Conservation (phyloP, 2,329 filamentous ascomycete species). For the Alternaria arbusti region DNA sequence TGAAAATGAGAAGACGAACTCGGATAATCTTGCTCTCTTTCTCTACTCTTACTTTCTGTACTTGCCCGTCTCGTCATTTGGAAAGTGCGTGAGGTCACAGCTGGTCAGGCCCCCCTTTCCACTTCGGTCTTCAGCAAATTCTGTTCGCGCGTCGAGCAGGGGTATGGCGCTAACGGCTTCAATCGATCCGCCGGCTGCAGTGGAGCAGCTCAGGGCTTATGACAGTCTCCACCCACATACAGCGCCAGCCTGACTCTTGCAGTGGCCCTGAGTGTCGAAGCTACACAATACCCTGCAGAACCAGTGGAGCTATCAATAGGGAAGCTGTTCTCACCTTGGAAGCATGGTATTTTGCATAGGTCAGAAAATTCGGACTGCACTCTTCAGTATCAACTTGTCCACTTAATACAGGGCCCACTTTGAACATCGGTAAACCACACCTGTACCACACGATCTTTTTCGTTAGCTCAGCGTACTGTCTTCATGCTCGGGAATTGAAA, state of each 20-base stretch:
- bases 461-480: not conserved
- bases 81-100: not conserved
- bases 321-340: not conserved
- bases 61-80: not conserved
- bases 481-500: not conserved
- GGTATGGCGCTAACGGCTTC: not conserved
- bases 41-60: not conserved
- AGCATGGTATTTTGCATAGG: not conserved
- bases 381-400: not conserved
- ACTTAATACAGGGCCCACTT: not conserved
- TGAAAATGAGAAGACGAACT: not conserved
- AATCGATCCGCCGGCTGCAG: not conserved
- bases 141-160: not conserved
- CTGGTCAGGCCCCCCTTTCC: slow-evolving; percentile 3
- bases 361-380: not conserved
- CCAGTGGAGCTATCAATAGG: not conserved
- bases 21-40: not conserved
- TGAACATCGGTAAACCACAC: not conserved
- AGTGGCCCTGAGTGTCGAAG: not conserved
- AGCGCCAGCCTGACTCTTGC: not conserved
- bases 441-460: not conserved
- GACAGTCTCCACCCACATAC: not conserved
- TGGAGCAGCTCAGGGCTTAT: not conserved
- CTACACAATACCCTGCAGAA: slow-evolving; percentile 3
- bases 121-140: not conserved